Evolutionary conservation across 1,284 basidiomycete species (phyloP).

Genomic region (Marasmius sp.): DNA sequence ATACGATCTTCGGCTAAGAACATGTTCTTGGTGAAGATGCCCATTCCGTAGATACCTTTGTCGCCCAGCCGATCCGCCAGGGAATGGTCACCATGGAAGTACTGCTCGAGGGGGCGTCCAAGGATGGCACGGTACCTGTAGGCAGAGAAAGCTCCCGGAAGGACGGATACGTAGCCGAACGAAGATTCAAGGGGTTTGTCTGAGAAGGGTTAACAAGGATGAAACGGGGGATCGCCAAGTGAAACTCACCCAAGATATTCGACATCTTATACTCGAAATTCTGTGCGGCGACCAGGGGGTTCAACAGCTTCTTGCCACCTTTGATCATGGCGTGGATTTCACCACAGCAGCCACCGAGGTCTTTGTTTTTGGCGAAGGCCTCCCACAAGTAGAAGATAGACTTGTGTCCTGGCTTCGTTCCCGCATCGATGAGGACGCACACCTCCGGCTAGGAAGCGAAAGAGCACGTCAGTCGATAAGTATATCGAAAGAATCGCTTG

Average conservation of each 20-base stretch:
- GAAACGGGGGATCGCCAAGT: slow-evolving; percentile 33
- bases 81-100: slow-evolving; percentile 97
- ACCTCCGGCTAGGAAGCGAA: slow-evolving; percentile 67
- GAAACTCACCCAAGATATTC: slow-evolving; percentile 78
- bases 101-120: slow-evolving; percentile 93
- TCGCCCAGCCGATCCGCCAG: slow-evolving; percentile 88
- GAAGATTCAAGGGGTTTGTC: slow-evolving; percentile 92
- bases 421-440: slow-evolving; percentile 89
- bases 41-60: slow-evolving; percentile 96
- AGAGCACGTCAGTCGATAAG: slow-evolving; percentile 25
- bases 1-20: slow-evolving; percentile 96
- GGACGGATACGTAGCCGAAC: slow-evolving; percentile 93
- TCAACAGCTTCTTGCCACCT: slow-evolving; percentile 87
- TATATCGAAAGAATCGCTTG: background rate
- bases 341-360: slow-evolving; percentile 50
- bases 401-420: slow-evolving; percentile 95
- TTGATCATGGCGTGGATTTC: slow-evolving; percentile 96
- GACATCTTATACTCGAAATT: slow-evolving; percentile 99
- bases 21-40: slow-evolving; percentile 96
- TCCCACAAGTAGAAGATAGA: slow-evolving; percentile 98
- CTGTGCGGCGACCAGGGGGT: slow-evolving; percentile 92
- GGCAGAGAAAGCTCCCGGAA: slow-evolving; percentile 95
- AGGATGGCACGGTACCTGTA: slow-evolving; percentile 91
- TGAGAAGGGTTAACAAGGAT: slow-evolving; percentile 44
- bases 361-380: slow-evolving; percentile 74